Percentiles rank a stretch among this genome's conserved stretches.
phyloP scores from a whole-genome alignment of 1,284 basidiomycete genomes.

The Grifola frondosa region DNA sequence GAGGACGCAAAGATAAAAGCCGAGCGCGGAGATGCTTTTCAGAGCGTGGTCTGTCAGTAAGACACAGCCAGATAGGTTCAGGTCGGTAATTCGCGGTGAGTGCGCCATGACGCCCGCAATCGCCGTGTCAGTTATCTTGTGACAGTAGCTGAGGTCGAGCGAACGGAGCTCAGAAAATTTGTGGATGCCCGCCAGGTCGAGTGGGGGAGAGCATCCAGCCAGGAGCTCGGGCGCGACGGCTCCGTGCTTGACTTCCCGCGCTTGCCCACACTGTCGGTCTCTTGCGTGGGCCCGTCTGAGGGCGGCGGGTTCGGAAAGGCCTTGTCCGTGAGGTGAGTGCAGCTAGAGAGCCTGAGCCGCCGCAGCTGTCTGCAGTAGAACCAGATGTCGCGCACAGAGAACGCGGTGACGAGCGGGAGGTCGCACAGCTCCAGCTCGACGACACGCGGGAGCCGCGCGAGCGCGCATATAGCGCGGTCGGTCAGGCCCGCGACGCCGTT shows the following conservation, averaged over 20 bases:
- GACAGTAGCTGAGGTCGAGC: constrained; percentile 78
- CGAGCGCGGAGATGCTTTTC: constrained; percentile 69
- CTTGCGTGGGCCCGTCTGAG: constrained; percentile 1
- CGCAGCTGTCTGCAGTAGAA: constrained; percentile 74
- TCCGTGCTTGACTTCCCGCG: constrained; percentile 44
- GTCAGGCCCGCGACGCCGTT: constrained; percentile 70
- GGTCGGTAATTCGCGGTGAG: constrained; percentile 76
- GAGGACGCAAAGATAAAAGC: constrained; percentile 78
- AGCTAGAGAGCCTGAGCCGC: constrained; percentile 72
- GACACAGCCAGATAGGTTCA: constrained; percentile 84
- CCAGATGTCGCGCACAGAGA: constrained; percentile 81
- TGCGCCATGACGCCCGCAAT: constrained; percentile 79
- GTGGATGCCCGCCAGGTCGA: constrained; percentile 49
- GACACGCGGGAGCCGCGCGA: constrained; percentile 78
- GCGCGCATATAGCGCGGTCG: constrained; percentile 69
- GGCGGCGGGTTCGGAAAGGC: constrained; percentile 61
- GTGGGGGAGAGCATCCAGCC: constrained; percentile 60
- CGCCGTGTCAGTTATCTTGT: constrained; percentile 72
- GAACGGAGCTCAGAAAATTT: constrained; percentile 71
- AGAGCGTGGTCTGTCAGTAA: constrained; percentile 75
- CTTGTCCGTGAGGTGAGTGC: constrained; percentile 70
- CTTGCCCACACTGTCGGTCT: neutral
- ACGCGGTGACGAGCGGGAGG: constrained; percentile 71
- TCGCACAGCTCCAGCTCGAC: constrained; percentile 82
- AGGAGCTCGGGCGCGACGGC: too few species aligned